Evolutionary conservation across 2,329 filamentous ascomycete species (phyloP).

Genomic region (Hypoxylon sp.): DNA sequence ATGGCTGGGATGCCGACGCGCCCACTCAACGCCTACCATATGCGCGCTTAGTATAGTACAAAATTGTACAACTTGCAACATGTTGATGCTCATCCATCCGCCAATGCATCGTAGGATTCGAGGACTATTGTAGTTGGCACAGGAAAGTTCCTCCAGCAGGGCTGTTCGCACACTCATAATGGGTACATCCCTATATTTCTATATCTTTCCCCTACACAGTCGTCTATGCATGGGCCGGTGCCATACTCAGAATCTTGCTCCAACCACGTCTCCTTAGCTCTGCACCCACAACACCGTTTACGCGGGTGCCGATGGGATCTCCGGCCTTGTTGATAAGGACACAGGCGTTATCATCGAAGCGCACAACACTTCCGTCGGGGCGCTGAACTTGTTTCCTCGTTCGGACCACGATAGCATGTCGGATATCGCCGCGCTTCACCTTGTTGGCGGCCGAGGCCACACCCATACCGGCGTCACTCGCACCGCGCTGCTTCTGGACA

Average conservation of each 20-base stretch:
- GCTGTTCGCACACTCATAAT: background rate
- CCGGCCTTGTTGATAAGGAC: conserved; percentile 97
- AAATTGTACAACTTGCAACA: conserved; percentile 14
- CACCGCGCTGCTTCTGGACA: conserved; percentile 94
- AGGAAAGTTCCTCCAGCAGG: background rate
- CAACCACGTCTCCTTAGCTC: conserved; percentile 94
- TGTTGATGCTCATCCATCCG: background rate
- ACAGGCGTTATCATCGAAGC: conserved; percentile 98
- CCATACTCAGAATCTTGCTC: conserved; percentile 98
- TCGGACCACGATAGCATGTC: conserved; percentile 94
- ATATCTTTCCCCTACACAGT: background rate
- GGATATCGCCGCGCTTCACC: conserved; percentile 95
- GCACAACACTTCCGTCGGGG: conserved; percentile 88
- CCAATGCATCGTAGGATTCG: background rate
- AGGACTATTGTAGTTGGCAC: background rate
- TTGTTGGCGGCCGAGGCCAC: conserved; percentile 85
- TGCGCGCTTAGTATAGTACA: conserved; percentile 41
- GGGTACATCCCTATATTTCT: background rate
- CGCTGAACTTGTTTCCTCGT: conserved; percentile 90
- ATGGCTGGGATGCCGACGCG: conserved; percentile 16
- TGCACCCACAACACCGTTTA: conserved; percentile 91
- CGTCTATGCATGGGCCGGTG: conserved; percentile 75
- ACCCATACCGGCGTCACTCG: conserved; percentile 78
- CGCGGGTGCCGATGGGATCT: conserved; percentile 91
- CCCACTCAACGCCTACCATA: conserved; percentile 40